These are phyloP conservation scores for Colletotrichum siamense DNA, from an alignment of 2,329 filamentous ascomycete species.

Conservation along the genomic window DNA sequence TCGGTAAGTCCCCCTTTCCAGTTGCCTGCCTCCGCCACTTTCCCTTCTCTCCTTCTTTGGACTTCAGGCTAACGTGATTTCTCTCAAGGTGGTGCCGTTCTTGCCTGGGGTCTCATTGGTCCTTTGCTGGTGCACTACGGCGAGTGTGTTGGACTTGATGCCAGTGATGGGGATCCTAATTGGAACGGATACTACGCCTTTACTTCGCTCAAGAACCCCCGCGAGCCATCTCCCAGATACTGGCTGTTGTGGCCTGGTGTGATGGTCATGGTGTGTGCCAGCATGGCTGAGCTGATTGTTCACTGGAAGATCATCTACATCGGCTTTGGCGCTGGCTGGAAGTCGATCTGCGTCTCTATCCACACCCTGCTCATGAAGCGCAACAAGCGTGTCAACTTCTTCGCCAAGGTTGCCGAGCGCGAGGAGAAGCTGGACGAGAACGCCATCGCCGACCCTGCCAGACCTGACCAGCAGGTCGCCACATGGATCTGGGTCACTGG, in stretches of 20 bases:
- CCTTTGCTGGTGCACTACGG: conserved; percentile 55
- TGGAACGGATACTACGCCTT: conserved; percentile 37
- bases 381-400: conserved; percentile 35
- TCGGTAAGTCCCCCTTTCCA: conserved; percentile 29
- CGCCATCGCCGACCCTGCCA: conserved; percentile 44
- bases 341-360: conserved; percentile 32
- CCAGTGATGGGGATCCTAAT: conserved; percentile 20
- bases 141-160: conserved; percentile 51
- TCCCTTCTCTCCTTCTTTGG: neutral
- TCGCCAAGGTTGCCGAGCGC: conserved; percentile 41
- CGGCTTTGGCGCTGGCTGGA: conserved; percentile 38
- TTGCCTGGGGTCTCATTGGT: conserved; percentile 61
- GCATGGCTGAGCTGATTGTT: conserved; percentile 44
- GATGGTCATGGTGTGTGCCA: conserved; percentile 47
- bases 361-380: conserved; percentile 35
- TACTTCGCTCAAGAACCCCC: conserved; percentile 33
- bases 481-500: conserved; percentile 58
- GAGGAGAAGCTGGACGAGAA: conserved; percentile 35
- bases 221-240: conserved; percentile 41
- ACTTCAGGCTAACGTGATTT: neutral
- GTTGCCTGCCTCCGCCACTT: rapidly evolving
- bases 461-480: conserved; percentile 52
- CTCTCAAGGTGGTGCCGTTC: conserved; percentile 46
- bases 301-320: conserved; percentile 42
- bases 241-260: conserved; percentile 51